Evolutionary conservation across 257 asterid genomes (phyloP).

Genomic region (Forsythia suspensa): DNA sequence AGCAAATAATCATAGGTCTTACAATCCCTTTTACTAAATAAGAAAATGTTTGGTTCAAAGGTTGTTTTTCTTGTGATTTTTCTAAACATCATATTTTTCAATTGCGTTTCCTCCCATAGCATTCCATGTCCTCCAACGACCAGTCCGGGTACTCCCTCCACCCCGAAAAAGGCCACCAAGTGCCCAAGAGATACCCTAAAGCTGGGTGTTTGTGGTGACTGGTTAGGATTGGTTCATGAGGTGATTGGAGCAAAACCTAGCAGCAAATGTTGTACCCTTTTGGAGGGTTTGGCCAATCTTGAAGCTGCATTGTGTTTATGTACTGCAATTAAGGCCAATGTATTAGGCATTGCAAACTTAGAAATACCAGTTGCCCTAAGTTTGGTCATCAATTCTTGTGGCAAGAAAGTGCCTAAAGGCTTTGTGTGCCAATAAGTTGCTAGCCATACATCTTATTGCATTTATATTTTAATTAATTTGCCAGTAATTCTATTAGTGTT

Average conservation of each 20-base stretch:
- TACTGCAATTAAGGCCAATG: conserved; percentile 78
- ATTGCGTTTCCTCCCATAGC: conserved; percentile 43
- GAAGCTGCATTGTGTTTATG: conserved; percentile 91
- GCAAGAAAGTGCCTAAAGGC: conserved; percentile 76
- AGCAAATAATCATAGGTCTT: not conserved
- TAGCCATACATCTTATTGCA: not conserved
- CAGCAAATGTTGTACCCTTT: conserved; percentile 56
- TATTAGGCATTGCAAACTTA: conserved; percentile 47
- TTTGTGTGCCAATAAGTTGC: conserved; percentile 44
- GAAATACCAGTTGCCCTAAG: conserved; percentile 66
- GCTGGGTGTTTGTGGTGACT: conserved; percentile 84
- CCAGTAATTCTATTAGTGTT: not conserved
- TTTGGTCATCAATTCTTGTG: conserved; percentile 68
- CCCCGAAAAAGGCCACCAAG: conserved; percentile 37
- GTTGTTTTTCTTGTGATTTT: conserved; percentile 33
- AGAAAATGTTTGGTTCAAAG: conserved; percentile 43
- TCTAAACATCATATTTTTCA: conserved; percentile 42
- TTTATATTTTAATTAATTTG: too few species aligned
- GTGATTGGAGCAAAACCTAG: conserved; percentile 65
- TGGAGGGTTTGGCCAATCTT: conserved; percentile 70
- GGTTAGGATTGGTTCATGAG: conserved; percentile 85
- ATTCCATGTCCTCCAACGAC: conserved; percentile 51
- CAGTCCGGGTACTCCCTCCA: conserved; percentile 16
- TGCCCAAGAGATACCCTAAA: conserved; percentile 81
- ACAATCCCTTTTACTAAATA: not conserved